Conservation (phyloP, 257 asterid species). For the Plantago ovata region DNA sequence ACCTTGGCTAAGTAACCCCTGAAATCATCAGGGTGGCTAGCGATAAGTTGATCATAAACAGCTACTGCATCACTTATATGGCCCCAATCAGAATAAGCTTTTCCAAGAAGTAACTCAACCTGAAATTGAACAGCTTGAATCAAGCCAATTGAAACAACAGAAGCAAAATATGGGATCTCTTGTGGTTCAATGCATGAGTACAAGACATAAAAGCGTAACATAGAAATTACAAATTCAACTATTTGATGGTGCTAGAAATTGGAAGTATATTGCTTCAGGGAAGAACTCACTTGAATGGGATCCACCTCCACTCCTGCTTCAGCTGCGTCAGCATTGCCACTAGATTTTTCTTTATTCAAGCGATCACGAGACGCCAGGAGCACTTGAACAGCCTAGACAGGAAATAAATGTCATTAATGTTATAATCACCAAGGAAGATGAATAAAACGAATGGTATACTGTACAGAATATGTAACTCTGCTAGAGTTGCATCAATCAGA, state of each 20-base stretch:
- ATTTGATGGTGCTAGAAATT: constrained; percentile 14
- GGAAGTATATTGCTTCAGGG: constrained; percentile 4
- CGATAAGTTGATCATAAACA: constrained; percentile 80
- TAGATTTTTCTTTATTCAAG: constrained; percentile 44
- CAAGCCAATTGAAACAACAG: neutral
- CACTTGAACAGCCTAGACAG: constrained; percentile 60
- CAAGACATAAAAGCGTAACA: neutral
- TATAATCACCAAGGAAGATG: neutral
- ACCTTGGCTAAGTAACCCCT: constrained; percentile 99
- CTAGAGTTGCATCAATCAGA: constrained; percentile 11
- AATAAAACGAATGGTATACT: constrained; percentile 1
- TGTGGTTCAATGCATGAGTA: neutral
- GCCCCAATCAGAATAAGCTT: constrained; percentile 96
- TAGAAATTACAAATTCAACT: neutral
- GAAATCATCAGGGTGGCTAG: constrained; percentile 80
- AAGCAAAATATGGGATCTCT: neutral
- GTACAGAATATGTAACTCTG: constrained; percentile 6
- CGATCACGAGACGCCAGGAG: constrained; percentile 67
- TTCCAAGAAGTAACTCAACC: constrained; percentile 92
- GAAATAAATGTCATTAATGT: constrained; percentile 12
- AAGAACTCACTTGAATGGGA: constrained; percentile 66
- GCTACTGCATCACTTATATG: constrained; percentile 85
- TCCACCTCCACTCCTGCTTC: constrained; percentile 47
- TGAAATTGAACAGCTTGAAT: constrained; percentile 22
- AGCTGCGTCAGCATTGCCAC: constrained; percentile 22